phyloP scores from a whole-genome alignment of 2,329 filamentous ascomycete genomes.

The Aspergillus caelatus region DNA sequence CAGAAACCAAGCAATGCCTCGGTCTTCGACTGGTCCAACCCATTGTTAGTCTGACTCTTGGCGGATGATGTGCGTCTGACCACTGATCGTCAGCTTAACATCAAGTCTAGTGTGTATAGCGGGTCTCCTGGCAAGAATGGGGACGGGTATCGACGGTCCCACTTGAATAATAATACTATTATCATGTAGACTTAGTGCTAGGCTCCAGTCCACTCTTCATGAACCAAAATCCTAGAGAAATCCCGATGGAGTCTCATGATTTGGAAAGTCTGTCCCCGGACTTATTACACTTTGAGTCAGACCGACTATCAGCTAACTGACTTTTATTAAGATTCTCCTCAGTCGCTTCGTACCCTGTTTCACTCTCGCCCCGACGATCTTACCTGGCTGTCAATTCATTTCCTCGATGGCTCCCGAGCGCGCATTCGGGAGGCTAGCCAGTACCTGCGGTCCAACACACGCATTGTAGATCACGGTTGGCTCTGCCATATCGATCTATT shows the following conservation, averaged over 20 bases:
- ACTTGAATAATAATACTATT: constrained; percentile 2
- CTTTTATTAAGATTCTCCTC: neutral
- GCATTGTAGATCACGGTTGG: constrained; percentile 4
- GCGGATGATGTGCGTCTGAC: constrained; percentile 29
- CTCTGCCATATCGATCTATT: constrained; percentile 6
- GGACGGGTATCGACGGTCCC: neutral
- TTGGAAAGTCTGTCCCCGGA: neutral
- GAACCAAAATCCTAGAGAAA: neutral
- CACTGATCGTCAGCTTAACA: constrained; percentile 16
- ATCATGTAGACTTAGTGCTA: neutral
- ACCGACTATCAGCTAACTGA: neutral
- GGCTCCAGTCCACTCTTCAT: neutral
- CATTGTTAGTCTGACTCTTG: constrained; percentile 17
- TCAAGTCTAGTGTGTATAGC: neutral
- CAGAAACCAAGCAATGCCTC: constrained; percentile 15
- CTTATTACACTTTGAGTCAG: neutral
- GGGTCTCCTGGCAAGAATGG: neutral
- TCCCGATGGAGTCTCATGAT: neutral
- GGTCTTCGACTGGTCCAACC: constrained; percentile 17
- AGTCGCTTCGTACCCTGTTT: neutral
- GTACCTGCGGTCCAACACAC: constrained; percentile 1
- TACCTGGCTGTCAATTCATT: neutral
- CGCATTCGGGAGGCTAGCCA: neutral
- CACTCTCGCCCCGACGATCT: neutral
- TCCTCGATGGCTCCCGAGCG: neutral